Evolutionary conservation across 352 stramenopile species (phyloP).

Genomic region (Phytophthora tubulina): DNA sequence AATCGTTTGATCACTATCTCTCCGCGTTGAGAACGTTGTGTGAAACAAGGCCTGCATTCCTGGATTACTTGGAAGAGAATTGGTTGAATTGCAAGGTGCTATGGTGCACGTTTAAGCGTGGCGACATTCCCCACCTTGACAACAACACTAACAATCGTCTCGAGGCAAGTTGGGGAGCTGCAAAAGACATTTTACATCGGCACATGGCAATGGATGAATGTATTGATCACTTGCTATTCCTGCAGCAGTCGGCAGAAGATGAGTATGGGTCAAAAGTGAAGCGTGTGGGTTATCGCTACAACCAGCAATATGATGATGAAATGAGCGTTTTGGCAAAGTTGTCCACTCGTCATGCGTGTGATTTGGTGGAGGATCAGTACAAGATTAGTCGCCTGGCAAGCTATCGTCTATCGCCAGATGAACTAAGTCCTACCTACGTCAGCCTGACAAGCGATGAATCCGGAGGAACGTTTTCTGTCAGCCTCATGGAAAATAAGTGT

Average conservation of each 20-base stretch:
- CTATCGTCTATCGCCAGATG: not conserved
- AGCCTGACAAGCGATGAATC: not conserved
- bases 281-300: constrained; percentile 8
- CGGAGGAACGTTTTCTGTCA: not conserved
- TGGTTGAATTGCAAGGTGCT: constrained; percentile 15
- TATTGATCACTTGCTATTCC: constrained; percentile 12
- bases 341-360: constrained; percentile 12
- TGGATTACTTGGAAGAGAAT: constrained; percentile 12
- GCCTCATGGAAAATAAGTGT: not conserved
- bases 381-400: not conserved
- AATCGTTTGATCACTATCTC: constrained; percentile 3
- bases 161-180: constrained; percentile 13
- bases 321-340: not conserved
- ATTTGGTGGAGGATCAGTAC: constrained; percentile 17
- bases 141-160: constrained; percentile 30
- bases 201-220: constrained; percentile 25
- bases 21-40: constrained; percentile 3
- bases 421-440: not conserved
- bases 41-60: not conserved
- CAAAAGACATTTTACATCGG: constrained; percentile 8
- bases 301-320: constrained; percentile 14
- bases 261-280: not conserved
- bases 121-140: constrained; percentile 13
- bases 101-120: constrained; percentile 11
- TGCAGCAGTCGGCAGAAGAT: constrained; percentile 20